Evolutionary conservation across 2,329 filamentous ascomycete species (phyloP).

Genomic region (Phaeosphaeria sp.): DNA sequence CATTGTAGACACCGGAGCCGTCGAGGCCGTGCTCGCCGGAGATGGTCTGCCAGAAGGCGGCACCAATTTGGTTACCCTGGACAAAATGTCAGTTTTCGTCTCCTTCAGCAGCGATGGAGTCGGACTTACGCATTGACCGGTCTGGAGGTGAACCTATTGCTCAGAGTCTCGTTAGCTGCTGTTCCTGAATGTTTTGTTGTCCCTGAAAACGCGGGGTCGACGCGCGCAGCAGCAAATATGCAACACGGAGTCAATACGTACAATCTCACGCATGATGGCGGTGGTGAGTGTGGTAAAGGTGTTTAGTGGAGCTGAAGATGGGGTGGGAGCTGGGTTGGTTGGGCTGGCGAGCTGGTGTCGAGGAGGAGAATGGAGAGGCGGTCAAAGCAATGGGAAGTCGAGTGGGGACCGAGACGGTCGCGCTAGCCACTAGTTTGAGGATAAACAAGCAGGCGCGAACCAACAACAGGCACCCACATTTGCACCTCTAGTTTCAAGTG

Average conservation of each 20-base stretch:
- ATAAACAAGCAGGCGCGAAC: not conserved
- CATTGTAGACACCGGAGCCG: conserved; percentile 96
- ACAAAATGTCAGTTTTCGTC: conserved; percentile 39
- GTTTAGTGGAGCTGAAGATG: conserved; percentile 41
- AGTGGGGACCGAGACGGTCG: conserved; percentile 24
- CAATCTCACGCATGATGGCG: conserved; percentile 72
- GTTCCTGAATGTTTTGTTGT: conserved; percentile 51
- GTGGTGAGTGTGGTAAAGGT: conserved; percentile 27
- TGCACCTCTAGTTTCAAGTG: not conserved
- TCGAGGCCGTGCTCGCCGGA: conserved; percentile 88
- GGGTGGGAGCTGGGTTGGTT: conserved; percentile 30
- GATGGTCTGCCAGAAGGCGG: conserved; percentile 88
- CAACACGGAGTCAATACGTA: conserved; percentile 53
- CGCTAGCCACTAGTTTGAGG: conserved; percentile 11
- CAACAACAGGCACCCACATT: conserved; percentile 9
- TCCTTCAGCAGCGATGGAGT: conserved; percentile 9
- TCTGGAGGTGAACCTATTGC: conserved; percentile 96
- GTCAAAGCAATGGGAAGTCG: conserved; percentile 23
- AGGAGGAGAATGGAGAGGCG: conserved; percentile 41
- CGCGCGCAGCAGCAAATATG: conserved; percentile 54
- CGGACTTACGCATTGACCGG: conserved; percentile 93
- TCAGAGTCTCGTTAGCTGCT: conserved; percentile 62
- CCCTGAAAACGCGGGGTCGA: conserved; percentile 52
- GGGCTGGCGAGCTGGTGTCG: conserved; percentile 39
- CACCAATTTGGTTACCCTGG: conserved; percentile 99